Percentiles rank a stretch among this genome's conserved stretches.
phyloP scores from a whole-genome alignment of 441 rosid genomes.

The Kokia cookei region DNA sequence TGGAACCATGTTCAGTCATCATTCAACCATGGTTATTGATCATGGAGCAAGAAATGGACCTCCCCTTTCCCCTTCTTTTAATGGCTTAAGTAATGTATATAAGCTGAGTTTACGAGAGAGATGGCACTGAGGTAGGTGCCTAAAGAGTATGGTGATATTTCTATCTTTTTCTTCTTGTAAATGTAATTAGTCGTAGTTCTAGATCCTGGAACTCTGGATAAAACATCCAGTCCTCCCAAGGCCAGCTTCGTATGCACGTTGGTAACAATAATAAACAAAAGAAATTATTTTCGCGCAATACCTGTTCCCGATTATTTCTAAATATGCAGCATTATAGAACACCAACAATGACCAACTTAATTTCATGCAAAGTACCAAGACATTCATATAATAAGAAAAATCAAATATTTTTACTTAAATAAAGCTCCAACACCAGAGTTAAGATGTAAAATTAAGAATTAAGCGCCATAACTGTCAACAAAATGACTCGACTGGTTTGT shows the following conservation, averaged over 20 bases:
- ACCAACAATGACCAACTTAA: neutral
- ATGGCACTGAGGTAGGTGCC: neutral
- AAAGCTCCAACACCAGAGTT: neutral
- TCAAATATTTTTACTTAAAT: neutral
- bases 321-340: neutral
- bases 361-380: neutral
- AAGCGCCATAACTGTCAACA: neutral
- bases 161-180: neutral
- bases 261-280: neutral
- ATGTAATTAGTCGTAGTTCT: conserved; percentile 2
- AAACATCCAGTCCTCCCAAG: neutral
- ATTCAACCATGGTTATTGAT: neutral
- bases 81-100: conserved; percentile 17
- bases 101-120: neutral
- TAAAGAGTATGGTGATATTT: neutral
- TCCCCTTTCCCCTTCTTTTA: neutral
- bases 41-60: neutral
- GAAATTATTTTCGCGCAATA: neutral
- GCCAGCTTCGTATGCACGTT: neutral
- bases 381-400: neutral
- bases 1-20: conserved; percentile 34
- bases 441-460: neutral
- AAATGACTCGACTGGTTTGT: neutral
- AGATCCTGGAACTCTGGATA: neutral
- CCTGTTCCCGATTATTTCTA: no score